Percentiles rank a stretch among this genome's conserved stretches.
Conservation (phyloP, 2,329 filamentous ascomycete species). For the Cercospora berteroae region DNA sequence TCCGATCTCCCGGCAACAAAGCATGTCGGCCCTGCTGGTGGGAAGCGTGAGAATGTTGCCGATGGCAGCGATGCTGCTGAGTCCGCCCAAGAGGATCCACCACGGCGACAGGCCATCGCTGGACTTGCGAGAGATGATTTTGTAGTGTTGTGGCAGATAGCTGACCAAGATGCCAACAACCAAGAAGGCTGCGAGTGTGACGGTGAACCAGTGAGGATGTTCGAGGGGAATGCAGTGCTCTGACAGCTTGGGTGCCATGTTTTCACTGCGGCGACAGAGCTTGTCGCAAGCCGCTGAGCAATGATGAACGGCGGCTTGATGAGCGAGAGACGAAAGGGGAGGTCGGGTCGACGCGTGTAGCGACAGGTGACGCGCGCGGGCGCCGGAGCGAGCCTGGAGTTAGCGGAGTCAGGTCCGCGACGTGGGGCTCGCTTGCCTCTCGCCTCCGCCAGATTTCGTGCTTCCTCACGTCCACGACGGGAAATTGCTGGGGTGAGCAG, state of each 20-base stretch:
- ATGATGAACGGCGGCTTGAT: not conserved
- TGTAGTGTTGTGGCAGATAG: constrained; percentile 90
- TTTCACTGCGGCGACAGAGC: not conserved
- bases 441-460: not conserved
- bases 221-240: constrained; percentile 32
- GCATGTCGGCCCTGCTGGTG: constrained; percentile 76
- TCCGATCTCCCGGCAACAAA: constrained; percentile 79
- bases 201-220: constrained; percentile 31
- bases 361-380: constrained; percentile 1
- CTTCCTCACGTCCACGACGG: not conserved
- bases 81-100: constrained; percentile 90
- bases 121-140: constrained; percentile 80
- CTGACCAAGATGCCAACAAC: constrained; percentile 85
- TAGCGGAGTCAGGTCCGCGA: not conserved
- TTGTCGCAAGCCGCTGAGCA: not conserved
- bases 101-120: constrained; percentile 95
- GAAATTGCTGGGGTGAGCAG: not conserved
- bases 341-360: not conserved
- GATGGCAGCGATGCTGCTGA: constrained; percentile 79
- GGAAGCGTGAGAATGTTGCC: constrained; percentile 88
- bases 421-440: not conserved
- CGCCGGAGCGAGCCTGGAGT: constrained; percentile 3
- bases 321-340: not conserved
- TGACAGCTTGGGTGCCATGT: constrained; percentile 16
- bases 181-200: constrained; percentile 55